phyloP scores from a whole-genome alignment of 805 yeast species.

The Kluyveromyces wickerhamii region DNA sequence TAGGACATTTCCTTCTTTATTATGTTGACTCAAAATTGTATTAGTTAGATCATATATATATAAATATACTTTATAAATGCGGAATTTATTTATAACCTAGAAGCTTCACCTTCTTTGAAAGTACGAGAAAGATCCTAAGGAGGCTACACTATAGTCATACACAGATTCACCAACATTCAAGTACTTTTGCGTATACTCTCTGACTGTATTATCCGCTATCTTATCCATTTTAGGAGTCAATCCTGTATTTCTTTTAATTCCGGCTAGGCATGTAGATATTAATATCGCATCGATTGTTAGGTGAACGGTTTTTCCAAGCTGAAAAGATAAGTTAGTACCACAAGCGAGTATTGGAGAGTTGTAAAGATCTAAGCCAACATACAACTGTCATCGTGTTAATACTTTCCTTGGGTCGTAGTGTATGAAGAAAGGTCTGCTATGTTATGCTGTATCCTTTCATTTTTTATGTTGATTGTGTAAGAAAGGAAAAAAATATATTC shows the following conservation, averaged over 20 bases:
- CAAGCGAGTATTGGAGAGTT: too few relatives aligned
- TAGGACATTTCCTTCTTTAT: neutral
- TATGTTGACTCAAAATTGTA: neutral
- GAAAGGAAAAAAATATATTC: too few relatives aligned
- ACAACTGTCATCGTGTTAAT: conserved; percentile 6
- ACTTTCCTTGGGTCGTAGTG: neutral
- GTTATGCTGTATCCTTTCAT: too few relatives aligned
- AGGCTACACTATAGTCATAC: conserved; percentile 62
- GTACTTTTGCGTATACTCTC: conserved; percentile 53
- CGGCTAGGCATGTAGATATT: conserved; percentile 61
- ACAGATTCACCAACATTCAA: conserved; percentile 80
- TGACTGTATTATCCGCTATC: conserved; percentile 39
- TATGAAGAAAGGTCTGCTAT: too few relatives aligned
- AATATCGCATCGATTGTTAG: conserved; percentile 50
- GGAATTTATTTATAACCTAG: neutral
- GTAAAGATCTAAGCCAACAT: too few relatives aligned
- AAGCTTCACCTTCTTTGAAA: conserved; percentile 48
- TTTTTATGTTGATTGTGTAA: too few relatives aligned
- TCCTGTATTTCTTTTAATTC: conserved; percentile 67
- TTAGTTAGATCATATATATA: neutral
- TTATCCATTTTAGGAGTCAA: conserved; percentile 47
- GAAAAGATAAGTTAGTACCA: conserved; percentile 6
- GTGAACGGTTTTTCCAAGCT: conserved; percentile 51
- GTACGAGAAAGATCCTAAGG: conserved; percentile 63
- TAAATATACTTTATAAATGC: conserved; percentile 1